Base-by-base conservation (phyloP, 176 grass and related monocot species). In the Avena insularis region DNA sequence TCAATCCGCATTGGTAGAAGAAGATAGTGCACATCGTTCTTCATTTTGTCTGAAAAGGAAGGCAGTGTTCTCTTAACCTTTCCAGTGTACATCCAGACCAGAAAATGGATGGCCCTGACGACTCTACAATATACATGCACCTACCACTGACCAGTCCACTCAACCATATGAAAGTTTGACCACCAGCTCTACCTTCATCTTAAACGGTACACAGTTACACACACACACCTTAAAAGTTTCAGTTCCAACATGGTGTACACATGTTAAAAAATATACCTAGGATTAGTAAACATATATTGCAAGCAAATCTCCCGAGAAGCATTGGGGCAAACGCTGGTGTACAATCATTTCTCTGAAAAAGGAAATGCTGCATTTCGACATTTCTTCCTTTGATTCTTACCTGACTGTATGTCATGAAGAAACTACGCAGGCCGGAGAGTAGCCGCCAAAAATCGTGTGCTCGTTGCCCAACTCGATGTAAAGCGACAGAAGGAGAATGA, bases 131-230 rank as follows among this genome's bases (percentile, higher is more conserved):
- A 45, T 74, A 74, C 45, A 48, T 73, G 70, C 21, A 73, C 70
- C 66, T 70, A 70, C 46, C 71, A 50, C 6, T 75, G 71, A 75
- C 71, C 46, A 75, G 46, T 25, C 71, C 70, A 48, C 20, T 48
- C 70, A 75, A 50, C 71, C 12, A 75, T 50, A n/a, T 50, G 71
- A 50, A 75, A 50, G 71, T 75, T 75, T 75, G 71, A 50, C 71
- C 71, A 48, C 70, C 68, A 20, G 45, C 9, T 71, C 9, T 20
- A n/a, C 19, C 19, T n/a, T 71, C 9, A 71, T 71, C 68, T 49
- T 50, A 27, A 46, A 7, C 27, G 2, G 25, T 12, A 25, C 21
- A 29, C 29, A 29, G 29, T 29, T 29, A 29, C 29, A 60, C 19
- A 71, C 68, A 47, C 9, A 73, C 40, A 23, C 2, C 19, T 12